phyloP scores from a whole-genome alignment of 768 basidiomycete genomes.

The Leccinum obscurum region DNA sequence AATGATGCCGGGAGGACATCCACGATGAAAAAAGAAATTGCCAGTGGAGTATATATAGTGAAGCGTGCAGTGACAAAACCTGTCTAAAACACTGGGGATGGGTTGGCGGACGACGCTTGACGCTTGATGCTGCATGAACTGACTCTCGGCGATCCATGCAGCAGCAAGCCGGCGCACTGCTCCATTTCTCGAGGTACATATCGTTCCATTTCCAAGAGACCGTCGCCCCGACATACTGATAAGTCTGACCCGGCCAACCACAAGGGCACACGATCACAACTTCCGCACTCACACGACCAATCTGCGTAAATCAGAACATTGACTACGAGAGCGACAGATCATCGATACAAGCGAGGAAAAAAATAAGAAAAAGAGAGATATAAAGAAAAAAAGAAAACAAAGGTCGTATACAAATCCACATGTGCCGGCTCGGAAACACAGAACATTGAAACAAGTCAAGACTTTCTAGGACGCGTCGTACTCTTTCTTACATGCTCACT shows the following conservation, averaged over 20 bases:
- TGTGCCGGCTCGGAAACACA: neutral
- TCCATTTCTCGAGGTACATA: neutral
- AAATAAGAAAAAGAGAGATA: conserved; percentile 5
- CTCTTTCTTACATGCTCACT: conserved; percentile 27
- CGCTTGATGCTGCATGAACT: no score
- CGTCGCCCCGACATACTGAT: neutral
- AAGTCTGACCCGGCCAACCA: neutral
- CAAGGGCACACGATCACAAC: neutral
- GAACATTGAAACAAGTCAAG: conserved; percentile 14
- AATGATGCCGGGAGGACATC: neutral
- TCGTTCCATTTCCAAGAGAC: neutral
- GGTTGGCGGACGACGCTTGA: neutral
- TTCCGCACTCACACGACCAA: neutral
- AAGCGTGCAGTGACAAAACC: neutral
- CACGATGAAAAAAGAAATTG: no score
- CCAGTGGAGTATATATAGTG: no score
- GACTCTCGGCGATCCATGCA: neutral
- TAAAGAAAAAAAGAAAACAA: conserved; percentile 4
- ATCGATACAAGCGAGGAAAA: conserved; percentile 10
- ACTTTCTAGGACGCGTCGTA: conserved; percentile 24
- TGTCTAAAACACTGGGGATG: neutral
- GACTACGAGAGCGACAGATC: conserved; percentile 3
- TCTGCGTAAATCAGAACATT: conserved; percentile 8
- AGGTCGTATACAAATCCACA: conserved; percentile 12
- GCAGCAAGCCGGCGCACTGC: neutral